Evolutionary conservation across 2,329 filamentous ascomycete species (phyloP).

Genomic region (Aspergillus tamarii): DNA sequence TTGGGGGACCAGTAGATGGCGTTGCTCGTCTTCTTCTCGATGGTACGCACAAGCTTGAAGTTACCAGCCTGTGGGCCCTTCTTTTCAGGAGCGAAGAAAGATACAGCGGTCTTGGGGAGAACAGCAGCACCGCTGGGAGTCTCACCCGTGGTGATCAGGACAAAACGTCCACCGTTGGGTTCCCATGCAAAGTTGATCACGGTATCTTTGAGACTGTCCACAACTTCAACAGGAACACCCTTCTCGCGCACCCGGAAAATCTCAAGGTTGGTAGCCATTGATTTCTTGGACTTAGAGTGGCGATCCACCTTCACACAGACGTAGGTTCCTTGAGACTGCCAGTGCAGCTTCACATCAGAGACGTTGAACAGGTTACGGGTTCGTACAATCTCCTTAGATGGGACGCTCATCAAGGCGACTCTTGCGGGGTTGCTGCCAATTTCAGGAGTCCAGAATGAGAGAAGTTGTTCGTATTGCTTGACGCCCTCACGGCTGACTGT

Average conservation of each 20-base stretch:
- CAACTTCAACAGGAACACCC: constrained; percentile 96
- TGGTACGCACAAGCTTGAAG: constrained; percentile 92
- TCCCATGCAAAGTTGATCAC: constrained; percentile 99
- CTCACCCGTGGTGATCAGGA: constrained; percentile 94
- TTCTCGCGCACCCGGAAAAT: constrained; percentile 98
- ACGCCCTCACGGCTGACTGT: constrained; percentile 79
- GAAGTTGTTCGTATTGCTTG: constrained; percentile 91
- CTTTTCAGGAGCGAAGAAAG: constrained; percentile 98
- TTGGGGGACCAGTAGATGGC: constrained; percentile 98
- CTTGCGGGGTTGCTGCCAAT: constrained; percentile 97
- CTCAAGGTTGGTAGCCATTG: constrained; percentile 92
- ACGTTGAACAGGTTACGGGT: constrained; percentile 98
- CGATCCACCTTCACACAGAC: constrained; percentile 98
- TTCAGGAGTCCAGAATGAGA: constrained; percentile 99
- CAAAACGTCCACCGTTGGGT: constrained; percentile 95
- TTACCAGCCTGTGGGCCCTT: constrained; percentile 83
- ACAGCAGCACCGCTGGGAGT: constrained; percentile 76
- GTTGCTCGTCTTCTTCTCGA: constrained; percentile 99
- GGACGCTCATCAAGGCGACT: constrained; percentile 94
- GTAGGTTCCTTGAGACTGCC: constrained; percentile 93
- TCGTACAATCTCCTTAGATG: constrained; percentile 89
- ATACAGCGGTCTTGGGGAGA: constrained; percentile 88
- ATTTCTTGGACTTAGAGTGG: constrained; percentile 99
- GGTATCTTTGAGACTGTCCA: constrained; percentile 96
- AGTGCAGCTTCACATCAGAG: constrained; percentile 95